A percentile compares a stretch with the other conserved stretches of the same genome.
These are phyloP conservation scores for Psilocybe azurescens DNA, from an alignment of 768 basidiomycete species.

Conservation along the genomic window DNA sequence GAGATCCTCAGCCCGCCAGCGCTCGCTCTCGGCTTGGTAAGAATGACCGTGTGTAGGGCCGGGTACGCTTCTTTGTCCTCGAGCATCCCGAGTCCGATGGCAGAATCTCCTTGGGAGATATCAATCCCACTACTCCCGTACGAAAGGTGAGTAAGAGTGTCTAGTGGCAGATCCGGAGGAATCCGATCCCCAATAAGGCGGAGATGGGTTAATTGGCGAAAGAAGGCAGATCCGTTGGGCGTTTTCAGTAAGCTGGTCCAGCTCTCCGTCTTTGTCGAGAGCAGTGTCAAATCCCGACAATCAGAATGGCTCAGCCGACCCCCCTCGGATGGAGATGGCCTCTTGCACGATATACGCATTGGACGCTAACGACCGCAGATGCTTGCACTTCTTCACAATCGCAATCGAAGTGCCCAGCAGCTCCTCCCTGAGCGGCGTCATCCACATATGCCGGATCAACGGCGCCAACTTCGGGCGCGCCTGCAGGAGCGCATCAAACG, in stretches of 20 bases:
- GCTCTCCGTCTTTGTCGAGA: constrained; percentile 29
- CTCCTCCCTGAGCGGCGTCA: constrained; percentile 34
- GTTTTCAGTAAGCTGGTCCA: constrained; percentile 28
- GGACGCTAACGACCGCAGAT: constrained; percentile 36
- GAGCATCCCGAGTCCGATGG: constrained; percentile 24
- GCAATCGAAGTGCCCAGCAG: constrained; percentile 20
- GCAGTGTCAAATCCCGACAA: constrained; percentile 37
- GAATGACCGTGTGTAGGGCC: constrained; percentile 32
- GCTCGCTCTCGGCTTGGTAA: constrained; percentile 32
- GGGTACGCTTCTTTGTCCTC: constrained; percentile 30
- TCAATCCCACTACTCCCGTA: constrained; percentile 27
- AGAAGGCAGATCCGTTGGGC: constrained; percentile 30
- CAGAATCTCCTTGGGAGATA: constrained; percentile 8
- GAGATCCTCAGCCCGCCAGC: constrained; percentile 27
- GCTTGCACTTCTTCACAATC: constrained; percentile 36
- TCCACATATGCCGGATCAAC: constrained; percentile 38
- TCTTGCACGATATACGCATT: constrained; percentile 32
- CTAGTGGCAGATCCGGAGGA: constrained; percentile 26
- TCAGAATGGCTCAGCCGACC: constrained; percentile 30
- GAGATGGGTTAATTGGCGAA: constrained; percentile 37
- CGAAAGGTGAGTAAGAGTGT: constrained; percentile 36
- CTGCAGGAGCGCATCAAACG: constrained; percentile 32
- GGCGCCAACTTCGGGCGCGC: constrained; percentile 18
- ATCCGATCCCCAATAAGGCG: constrained; percentile 37
- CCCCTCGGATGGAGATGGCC: constrained; percentile 24